phyloP scores from a whole-genome alignment of 1,284 basidiomycete genomes.

The Trichosporon sp. region DNA sequence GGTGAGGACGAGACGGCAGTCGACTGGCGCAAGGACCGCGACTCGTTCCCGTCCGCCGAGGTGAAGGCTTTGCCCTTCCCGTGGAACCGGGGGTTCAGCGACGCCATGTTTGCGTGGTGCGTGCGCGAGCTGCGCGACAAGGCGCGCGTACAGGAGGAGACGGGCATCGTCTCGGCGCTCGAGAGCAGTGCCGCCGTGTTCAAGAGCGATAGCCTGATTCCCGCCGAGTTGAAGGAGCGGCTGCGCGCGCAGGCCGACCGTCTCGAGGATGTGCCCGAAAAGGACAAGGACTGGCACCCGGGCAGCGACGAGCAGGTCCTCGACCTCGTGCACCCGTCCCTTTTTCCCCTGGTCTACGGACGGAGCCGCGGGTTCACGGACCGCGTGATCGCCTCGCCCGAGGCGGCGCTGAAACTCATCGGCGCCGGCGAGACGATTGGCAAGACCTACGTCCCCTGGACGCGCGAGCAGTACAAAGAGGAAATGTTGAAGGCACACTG shows the following conservation, averaged over 20 bases:
- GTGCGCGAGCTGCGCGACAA: constrained; percentile 23
- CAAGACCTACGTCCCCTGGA: not conserved
- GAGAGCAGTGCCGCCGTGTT: constrained; percentile 16
- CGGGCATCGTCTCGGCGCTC: constrained; percentile 14
- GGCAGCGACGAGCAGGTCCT: constrained; percentile 21
- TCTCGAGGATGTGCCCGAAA: constrained; percentile 17
- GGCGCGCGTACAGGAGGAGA: not conserved
- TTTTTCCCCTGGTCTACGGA: constrained; percentile 24
- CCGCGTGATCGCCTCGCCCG: not conserved
- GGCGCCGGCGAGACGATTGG: constrained; percentile 7
- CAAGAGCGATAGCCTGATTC: constrained; percentile 14
- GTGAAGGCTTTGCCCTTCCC: not conserved
- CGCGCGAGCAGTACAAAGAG: not conserved
- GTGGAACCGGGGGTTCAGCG: constrained; percentile 20
- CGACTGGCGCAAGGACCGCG: not conserved
- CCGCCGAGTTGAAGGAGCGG: not conserved
- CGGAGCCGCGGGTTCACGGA: not conserved
- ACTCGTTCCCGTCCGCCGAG: not conserved
- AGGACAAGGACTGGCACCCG: constrained; percentile 23
- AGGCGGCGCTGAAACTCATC: constrained; percentile 1
- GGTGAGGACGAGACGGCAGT: not conserved
- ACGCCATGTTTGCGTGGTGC: constrained; percentile 21
- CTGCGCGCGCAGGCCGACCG: not conserved
- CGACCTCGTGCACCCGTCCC: constrained; percentile 26
- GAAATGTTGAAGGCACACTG: too few relatives aligned